Percentiles rank a stretch among this genome's conserved stretches.
These are phyloP conservation scores for Cercospora berteroae DNA, from an alignment of 2,329 filamentous ascomycete genomes.

Conservation along the genomic window DNA sequence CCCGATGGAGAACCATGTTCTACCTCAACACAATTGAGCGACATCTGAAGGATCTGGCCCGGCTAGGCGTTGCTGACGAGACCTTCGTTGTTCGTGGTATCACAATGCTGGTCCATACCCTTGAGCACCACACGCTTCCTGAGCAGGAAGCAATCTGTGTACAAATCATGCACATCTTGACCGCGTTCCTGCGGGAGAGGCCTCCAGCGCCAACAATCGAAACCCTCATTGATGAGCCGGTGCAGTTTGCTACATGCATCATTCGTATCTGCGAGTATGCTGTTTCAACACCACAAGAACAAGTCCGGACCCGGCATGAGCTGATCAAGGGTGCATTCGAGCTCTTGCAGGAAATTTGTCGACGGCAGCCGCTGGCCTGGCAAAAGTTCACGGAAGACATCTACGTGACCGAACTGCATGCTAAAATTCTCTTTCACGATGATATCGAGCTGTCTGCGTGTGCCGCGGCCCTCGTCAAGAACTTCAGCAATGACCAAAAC, in stretches of 20 bases:
- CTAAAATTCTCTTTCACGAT: slow-evolving; percentile 26
- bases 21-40: slow-evolving; percentile 65
- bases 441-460: slow-evolving; percentile 18
- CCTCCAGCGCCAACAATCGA: slow-evolving; percentile 20
- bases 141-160: slow-evolving; percentile 14
- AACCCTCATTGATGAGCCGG: slow-evolving; percentile 27
- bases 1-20: slow-evolving; percentile 67
- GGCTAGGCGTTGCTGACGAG: slow-evolving; percentile 32
- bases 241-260: slow-evolving; percentile 25
- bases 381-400: slow-evolving; percentile 21
- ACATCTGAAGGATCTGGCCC: slow-evolving; percentile 50
- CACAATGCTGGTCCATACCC: slow-evolving; percentile 27
- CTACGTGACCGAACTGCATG: slow-evolving; percentile 40
- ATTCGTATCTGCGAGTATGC: slow-evolving; percentile 22
- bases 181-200: slow-evolving; percentile 31
- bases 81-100: slow-evolving; percentile 32
- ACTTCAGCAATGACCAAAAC: slow-evolving; percentile 27
- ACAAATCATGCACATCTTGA: slow-evolving; percentile 23
- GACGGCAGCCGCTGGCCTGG: slow-evolving; percentile 35
- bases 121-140: slow-evolving; percentile 26
- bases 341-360: slow-evolving; percentile 17
- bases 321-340: slow-evolving; percentile 8
- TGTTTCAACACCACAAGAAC: background rate
- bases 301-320: background rate
- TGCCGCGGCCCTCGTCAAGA: slow-evolving; percentile 23